Base-by-base conservation (phyloP, 768 basidiomycete genomes). In the Chalciporus sphaerocephalus region DNA sequence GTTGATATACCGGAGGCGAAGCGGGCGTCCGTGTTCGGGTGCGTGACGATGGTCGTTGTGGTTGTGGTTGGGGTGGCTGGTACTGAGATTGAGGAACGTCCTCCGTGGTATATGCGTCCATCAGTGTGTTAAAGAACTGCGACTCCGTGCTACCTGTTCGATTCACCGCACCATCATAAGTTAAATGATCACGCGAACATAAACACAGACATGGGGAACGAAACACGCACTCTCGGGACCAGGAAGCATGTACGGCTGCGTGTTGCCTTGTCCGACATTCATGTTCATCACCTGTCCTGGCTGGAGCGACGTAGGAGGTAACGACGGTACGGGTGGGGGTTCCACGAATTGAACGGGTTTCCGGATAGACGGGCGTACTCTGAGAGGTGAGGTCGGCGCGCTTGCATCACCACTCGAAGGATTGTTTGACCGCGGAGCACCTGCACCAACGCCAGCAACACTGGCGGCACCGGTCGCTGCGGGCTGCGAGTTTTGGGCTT, bases 71-170 rank as follows among this genome's bases (percentile, higher is more conserved):
- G n/a, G n/a, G n/a, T n/a, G n/a, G 33, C 28, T 35, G n/a, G 57
- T 56, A 45, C 49, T 33, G 21, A 44, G 40, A 16, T 56, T 23
- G 69, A 40, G 48, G 18, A 32, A 21, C 37, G 18, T 73, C 71
- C 4, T 71, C 75, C 4, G 64, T 68, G 59, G 46, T 50, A 40
- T 85, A 88, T 0, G 70, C 68, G 46, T 83, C 79, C 18, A 89
- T 69, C 55, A 88, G 88, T 21, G 81, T 72, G 52, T 90, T 85
- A 55, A 87, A 90, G 59, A 90, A 80, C 41, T 89, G 84, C 0
- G 83, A 32, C 83, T 23, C 83, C 62, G 37, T 78, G 76, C 4
- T 53, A 10, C 39, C 20, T 32, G 51, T 52, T n/a, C 36, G 24
- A 15, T 35, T 6, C 16, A 41, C 22, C 46, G 1, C 5, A 36